Percentiles rank a stretch among this genome's conserved stretches.
These are phyloP conservation scores for Eimeria nieschulzi DNA, from an alignment of 169 alveolate species.

Conservation along the genomic window DNA sequence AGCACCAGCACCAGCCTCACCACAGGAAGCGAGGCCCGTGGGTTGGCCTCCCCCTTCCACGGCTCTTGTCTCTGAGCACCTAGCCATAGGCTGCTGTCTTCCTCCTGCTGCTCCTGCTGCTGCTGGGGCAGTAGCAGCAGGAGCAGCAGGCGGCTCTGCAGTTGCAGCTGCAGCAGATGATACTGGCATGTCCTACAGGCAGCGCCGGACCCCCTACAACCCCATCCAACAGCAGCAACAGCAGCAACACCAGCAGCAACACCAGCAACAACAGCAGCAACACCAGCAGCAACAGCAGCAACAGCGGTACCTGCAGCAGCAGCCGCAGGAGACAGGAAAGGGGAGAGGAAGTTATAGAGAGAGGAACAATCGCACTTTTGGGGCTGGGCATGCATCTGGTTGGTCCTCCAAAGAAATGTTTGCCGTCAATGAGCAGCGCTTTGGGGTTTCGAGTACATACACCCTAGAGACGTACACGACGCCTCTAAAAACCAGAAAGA, in stretches of 20 bases:
- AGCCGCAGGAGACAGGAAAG: neutral
- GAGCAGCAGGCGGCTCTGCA: neutral
- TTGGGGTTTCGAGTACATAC: constrained; percentile 90
- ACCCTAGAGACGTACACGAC: constrained; percentile 79
- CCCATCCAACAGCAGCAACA: no score
- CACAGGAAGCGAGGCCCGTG: neutral
- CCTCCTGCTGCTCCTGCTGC: neutral
- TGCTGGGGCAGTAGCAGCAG: neutral
- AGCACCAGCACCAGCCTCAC: constrained; percentile 6
- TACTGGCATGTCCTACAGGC: neutral
- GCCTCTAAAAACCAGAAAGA: constrained; percentile 62
- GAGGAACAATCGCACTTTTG: constrained; percentile 82
- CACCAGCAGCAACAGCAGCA: no score
- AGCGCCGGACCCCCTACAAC: neutral
- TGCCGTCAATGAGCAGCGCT: constrained; percentile 87
- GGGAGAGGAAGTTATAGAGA: constrained; percentile 1
- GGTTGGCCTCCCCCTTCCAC: neutral
- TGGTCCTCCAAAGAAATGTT: constrained; percentile 92
- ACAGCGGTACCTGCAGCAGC: no score
- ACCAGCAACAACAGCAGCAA: no score
- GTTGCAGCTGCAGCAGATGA: neutral
- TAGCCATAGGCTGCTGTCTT: neutral
- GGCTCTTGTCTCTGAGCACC: neutral
- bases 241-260: no score
- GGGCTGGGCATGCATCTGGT: constrained; percentile 81